Evolutionary conservation across 1,284 basidiomycete species (phyloP).

Genomic region (Heterobasidion occidentale): DNA sequence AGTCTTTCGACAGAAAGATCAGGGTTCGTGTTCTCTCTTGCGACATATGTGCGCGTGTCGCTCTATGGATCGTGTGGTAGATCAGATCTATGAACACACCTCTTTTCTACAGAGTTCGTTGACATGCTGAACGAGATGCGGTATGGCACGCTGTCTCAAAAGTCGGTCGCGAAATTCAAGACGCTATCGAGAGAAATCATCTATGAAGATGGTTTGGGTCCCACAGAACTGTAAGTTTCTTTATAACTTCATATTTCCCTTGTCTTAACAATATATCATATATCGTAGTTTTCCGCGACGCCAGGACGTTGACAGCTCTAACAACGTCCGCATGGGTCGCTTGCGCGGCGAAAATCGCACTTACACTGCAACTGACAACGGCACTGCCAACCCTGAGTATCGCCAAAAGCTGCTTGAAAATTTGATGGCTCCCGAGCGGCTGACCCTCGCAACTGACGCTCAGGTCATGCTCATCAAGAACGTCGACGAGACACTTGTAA

Average conservation of each 20-base stretch:
- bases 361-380: slow-evolving; percentile 35
- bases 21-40: slow-evolving; percentile 30
- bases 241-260: neutral
- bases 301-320: slow-evolving; percentile 80
- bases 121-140: slow-evolving; percentile 92
- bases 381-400: slow-evolving; percentile 31
- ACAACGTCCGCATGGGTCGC: slow-evolving; percentile 49
- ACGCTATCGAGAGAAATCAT: slow-evolving; percentile 46
- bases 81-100: neutral
- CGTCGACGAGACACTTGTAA: slow-evolving; percentile 30
- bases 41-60: neutral
- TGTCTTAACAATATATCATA: neutral
- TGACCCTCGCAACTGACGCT: slow-evolving; percentile 38
- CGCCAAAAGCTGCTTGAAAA: slow-evolving; percentile 29
- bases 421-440: slow-evolving; percentile 27
- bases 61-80: no score
- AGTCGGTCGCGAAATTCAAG: slow-evolving; percentile 56
- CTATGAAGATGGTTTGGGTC: slow-evolving; percentile 68
- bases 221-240: slow-evolving; percentile 69
- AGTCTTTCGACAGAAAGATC: slow-evolving; percentile 63
- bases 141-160: slow-evolving; percentile 57
- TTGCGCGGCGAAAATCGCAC: slow-evolving; percentile 24
- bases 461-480: slow-evolving; percentile 75
- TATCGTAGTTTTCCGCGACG: slow-evolving; percentile 70
- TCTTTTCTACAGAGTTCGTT: slow-evolving; percentile 56